Evolutionary conservation across 2,329 filamentous ascomycete species (phyloP).

Genomic region (Paramyrothecium roridum): DNA sequence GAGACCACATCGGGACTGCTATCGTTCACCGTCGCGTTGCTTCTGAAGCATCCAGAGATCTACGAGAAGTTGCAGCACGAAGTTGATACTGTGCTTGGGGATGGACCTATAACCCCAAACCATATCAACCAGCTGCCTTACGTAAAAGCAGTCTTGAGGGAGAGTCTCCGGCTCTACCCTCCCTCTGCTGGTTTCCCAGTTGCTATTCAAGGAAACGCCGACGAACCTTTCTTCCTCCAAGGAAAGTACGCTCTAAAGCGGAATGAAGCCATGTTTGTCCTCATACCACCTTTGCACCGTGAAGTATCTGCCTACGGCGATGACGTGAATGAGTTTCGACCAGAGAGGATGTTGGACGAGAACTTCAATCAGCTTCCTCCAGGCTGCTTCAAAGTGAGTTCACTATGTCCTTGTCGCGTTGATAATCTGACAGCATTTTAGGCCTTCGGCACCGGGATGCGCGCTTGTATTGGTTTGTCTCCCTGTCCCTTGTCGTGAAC

Average conservation of each 20-base stretch:
- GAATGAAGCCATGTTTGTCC: too few relatives aligned
- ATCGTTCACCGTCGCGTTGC: slow-evolving; percentile 55
- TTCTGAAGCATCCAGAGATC: slow-evolving; percentile 54
- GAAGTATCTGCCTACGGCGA: slow-evolving; percentile 28
- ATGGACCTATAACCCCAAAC: slow-evolving; percentile 48
- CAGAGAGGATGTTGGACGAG: slow-evolving; percentile 32
- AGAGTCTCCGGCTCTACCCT: slow-evolving; percentile 30
- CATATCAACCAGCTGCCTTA: slow-evolving; percentile 61
- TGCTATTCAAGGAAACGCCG: too few relatives aligned
- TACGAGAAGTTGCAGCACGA: slow-evolving; percentile 57
- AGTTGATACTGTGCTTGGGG: slow-evolving; percentile 57
- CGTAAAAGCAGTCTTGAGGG: slow-evolving; percentile 56
- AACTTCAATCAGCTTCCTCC: background rate
- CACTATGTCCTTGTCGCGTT: background rate
- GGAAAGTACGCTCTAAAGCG: slow-evolving; percentile 5
- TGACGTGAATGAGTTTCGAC: slow-evolving; percentile 29
- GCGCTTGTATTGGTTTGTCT: background rate
- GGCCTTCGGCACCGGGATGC: background rate
- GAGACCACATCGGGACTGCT: slow-evolving; percentile 63
- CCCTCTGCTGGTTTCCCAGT: slow-evolving; percentile 7
- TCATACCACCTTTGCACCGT: slow-evolving; percentile 24
- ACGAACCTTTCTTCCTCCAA: slow-evolving; percentile 16
- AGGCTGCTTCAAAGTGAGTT: background rate
- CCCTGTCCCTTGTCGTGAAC: too few relatives aligned
- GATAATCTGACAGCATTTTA: background rate